Conservation (phyloP, 1,139 yeast genomes). For the Nakaseomyces nivariensis region DNA sequence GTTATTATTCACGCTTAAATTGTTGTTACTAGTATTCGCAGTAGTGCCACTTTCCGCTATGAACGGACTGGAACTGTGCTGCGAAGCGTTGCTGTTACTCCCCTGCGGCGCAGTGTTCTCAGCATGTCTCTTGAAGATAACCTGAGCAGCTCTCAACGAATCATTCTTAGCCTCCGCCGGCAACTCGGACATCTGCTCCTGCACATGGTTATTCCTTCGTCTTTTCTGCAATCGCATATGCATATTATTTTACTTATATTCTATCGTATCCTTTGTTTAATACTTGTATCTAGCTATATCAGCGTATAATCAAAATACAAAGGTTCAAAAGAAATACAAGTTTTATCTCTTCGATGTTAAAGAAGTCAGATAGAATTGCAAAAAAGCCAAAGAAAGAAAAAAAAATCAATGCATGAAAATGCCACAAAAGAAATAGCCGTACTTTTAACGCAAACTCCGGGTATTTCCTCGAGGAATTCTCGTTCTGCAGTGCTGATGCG, state of each 20-base stretch:
- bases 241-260: neutral
- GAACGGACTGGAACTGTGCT: neutral
- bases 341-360: no score
- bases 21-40: neutral
- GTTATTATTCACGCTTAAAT: neutral
- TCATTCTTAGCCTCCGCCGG: constrained; percentile 10
- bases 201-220: constrained; percentile 2
- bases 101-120: constrained; percentile 5
- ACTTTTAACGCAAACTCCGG: no score
- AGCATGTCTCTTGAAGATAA: constrained; percentile 18
- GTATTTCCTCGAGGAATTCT: no score
- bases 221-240: constrained; percentile 2
- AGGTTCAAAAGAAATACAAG: no score
- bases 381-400: no score
- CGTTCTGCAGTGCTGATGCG: neutral
- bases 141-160: constrained; percentile 21
- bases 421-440: no score
- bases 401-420: no score
- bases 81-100: neutral
- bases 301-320: no score
- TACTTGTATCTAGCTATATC: no score
- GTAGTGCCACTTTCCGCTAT: neutral
- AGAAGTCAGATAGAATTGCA: no score
- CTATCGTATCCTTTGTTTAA: neutral
- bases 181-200: constrained; percentile 2